Percentiles rank a stretch among this genome's conserved stretches.
These are phyloP conservation scores for Amaranthus tricolor DNA, from an alignment of 179 eudicot genomes.

Conservation along the genomic window DNA sequence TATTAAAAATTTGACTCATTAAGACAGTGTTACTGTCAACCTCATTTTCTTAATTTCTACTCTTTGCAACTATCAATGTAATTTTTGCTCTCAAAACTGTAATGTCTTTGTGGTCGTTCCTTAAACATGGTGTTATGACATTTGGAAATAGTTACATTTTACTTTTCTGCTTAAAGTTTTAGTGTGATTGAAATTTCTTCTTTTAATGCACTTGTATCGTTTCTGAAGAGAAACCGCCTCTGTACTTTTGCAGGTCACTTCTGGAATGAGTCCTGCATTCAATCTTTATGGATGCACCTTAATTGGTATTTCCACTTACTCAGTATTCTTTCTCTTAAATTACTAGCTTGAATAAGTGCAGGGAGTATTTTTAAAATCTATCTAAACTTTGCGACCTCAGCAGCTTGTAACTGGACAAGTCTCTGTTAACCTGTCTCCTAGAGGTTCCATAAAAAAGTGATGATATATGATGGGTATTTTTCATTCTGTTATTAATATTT, in stretches of 20 bases:
- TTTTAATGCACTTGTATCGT: conserved; percentile 2
- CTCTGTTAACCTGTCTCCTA: neutral
- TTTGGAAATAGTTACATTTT: neutral
- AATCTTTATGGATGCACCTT: conserved; percentile 95
- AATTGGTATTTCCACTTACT: conserved; percentile 51
- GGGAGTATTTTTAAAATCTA: neutral
- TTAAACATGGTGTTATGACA: neutral
- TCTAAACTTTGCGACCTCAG: neutral
- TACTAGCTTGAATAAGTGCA: neutral
- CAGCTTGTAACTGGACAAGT: neutral
- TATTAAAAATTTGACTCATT: neutral
- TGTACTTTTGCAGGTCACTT: conserved; percentile 59
- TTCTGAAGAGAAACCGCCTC: conserved; percentile 2
- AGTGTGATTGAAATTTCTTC: neutral
- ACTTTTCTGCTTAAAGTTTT: neutral
- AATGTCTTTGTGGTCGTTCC: neutral
- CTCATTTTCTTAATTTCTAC: neutral
- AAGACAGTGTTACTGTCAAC: neutral
- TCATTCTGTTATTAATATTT: too few species aligned
- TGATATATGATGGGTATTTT: too few species aligned
- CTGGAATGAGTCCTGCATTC: conserved; percentile 97
- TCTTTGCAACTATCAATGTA: neutral
- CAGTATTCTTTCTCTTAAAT: neutral
- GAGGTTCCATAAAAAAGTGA: too few species aligned
- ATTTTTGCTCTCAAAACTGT: neutral